Evolutionary conservation across 257 asterid species (phyloP).

Genomic region (Ajuga chamaepitys): DNA sequence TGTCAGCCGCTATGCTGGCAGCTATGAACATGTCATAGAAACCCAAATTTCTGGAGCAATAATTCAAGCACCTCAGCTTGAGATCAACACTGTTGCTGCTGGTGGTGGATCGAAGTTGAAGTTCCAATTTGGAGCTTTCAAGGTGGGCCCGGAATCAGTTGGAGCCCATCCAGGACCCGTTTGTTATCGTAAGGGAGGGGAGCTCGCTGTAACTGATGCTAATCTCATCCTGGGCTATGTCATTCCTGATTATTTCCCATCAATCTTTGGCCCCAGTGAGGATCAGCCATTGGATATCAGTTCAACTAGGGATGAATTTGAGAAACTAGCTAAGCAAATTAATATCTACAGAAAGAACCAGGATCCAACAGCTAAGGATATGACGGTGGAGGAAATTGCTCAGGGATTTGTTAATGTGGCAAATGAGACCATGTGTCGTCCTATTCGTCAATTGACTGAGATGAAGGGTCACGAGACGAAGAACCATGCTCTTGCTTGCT

Average conservation of each 20-base stretch:
- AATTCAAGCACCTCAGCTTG: slow-evolving; percentile 98
- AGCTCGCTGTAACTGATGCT: slow-evolving; percentile 88
- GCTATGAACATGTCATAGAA: slow-evolving; percentile 86
- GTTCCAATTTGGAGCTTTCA: slow-evolving; percentile 89
- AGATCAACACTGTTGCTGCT: slow-evolving; percentile 96
- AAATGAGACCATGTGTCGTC: slow-evolving; percentile 97
- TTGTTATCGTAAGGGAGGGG: slow-evolving; percentile 94
- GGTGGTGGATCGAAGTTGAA: slow-evolving; percentile 96
- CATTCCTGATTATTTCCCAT: slow-evolving; percentile 84
- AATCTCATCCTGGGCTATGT: slow-evolving; percentile 82
- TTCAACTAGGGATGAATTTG: slow-evolving; percentile 65
- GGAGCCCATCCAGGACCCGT: slow-evolving; percentile 99
- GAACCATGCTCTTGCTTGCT: slow-evolving; percentile 93
- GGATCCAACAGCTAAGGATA: slow-evolving; percentile 62
- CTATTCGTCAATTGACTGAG: slow-evolving; percentile 88
- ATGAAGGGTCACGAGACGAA: slow-evolving; percentile 97
- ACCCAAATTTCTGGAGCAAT: slow-evolving; percentile 89
- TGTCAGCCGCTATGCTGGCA: slow-evolving; percentile 93
- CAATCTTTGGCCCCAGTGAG: slow-evolving; percentile 88
- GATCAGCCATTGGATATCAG: slow-evolving; percentile 68
- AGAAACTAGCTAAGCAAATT: slow-evolving; percentile 69
- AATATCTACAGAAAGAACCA: slow-evolving; percentile 64
- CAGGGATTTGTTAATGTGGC: slow-evolving; percentile 88
- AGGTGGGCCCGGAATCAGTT: slow-evolving; percentile 96
- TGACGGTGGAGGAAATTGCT: slow-evolving; percentile 91